phyloP scores from a whole-genome alignment of 169 alveolate genomes.

The Amoebophrya sp. region DNA sequence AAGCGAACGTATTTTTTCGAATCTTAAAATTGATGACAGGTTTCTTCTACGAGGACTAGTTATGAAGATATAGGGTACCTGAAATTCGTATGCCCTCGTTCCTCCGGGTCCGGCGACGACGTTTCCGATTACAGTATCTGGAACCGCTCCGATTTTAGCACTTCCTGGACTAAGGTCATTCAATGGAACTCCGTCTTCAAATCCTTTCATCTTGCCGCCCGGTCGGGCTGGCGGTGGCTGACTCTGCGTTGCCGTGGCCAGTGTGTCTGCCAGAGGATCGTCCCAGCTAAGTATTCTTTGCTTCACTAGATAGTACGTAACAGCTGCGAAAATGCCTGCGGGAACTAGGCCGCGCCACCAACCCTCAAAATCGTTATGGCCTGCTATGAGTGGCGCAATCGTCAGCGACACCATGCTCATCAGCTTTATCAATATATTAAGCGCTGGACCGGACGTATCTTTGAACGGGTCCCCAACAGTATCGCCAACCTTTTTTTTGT shows the following conservation, averaged over 20 bases:
- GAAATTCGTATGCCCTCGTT: background rate
- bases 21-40: no score
- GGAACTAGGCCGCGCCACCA: background rate
- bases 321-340: background rate
- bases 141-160: background rate
- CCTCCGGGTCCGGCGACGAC: background rate
- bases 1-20: no score
- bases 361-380: background rate
- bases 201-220: no score
- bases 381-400: slow-evolving; percentile 55
- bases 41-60: background rate
- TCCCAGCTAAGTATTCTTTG: background rate
- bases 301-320: slow-evolving; percentile 1
- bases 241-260: background rate
- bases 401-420: slow-evolving; percentile 62
- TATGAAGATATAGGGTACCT: background rate
- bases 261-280: background rate
- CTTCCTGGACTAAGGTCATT: background rate
- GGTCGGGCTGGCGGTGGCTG: no score
- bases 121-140: background rate
- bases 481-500: slow-evolving; percentile 69
- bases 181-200: background rate
- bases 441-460: slow-evolving; percentile 76
- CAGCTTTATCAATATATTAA: slow-evolving; percentile 60
- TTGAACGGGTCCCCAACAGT: slow-evolving; percentile 81